These are phyloP conservation scores for Alternaria sp. DNA, from an alignment of 2,329 filamentous ascomycete genomes.

Conservation along the genomic window DNA sequence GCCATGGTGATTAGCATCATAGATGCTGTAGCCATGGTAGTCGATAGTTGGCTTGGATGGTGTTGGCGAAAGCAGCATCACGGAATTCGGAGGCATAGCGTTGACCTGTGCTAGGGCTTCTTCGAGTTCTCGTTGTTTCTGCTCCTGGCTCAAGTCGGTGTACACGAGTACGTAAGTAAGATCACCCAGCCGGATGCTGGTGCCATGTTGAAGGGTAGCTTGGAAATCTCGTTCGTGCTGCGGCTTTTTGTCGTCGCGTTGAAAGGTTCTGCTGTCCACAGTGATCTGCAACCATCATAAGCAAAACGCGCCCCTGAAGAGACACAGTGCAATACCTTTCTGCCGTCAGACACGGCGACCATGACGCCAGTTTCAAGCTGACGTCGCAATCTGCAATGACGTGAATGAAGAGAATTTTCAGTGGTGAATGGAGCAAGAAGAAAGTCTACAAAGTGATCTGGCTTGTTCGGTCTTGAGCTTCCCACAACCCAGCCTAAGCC, in stretches of 20 bases:
- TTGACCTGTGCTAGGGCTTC: neutral
- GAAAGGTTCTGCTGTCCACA: slow-evolving; percentile 3
- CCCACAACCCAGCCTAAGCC: slow-evolving; percentile 5
- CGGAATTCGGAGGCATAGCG: neutral
- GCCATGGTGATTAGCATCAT: slow-evolving; percentile 7
- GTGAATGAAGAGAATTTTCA: neutral
- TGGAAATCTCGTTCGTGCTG: slow-evolving; percentile 6
- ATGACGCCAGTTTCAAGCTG: slow-evolving; percentile 3
- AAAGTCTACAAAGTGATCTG: slow-evolving; percentile 8
- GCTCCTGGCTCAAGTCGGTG: slow-evolving; percentile 1
- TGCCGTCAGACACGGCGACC: slow-evolving; percentile 1
- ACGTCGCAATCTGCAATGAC: slow-evolving; percentile 1
- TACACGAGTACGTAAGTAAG: slow-evolving; percentile 7
- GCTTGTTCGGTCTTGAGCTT: neutral
- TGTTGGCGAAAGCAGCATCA: slow-evolving; percentile 5
- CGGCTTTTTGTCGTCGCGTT: neutral
- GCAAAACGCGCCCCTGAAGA: neutral
- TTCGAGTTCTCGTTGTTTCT: slow-evolving; percentile 7
- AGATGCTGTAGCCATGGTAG: slow-evolving; percentile 11
- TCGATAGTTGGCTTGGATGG: slow-evolving; percentile 5
- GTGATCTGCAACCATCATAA: neutral
- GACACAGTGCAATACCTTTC: neutral
- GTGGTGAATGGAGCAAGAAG: slow-evolving; percentile 1
- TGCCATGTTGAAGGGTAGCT: slow-evolving; percentile 1
- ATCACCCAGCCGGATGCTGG: slow-evolving; percentile 4